Evolutionary conservation across 768 basidiomycete genomes (phyloP).

Genomic region (Symmetrospora coprosmae): DNA sequence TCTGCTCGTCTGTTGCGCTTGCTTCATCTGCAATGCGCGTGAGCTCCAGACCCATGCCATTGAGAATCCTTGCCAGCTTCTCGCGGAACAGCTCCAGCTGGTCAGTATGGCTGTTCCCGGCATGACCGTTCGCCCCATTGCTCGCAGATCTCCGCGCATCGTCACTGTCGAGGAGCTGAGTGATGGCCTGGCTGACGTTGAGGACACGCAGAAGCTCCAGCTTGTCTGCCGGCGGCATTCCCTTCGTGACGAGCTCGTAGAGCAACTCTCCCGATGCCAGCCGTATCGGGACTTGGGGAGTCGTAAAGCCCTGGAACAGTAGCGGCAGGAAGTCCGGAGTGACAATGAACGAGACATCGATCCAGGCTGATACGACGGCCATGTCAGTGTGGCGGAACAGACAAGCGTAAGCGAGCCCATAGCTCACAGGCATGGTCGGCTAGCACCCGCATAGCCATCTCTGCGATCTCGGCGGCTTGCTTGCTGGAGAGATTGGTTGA

Average conservation of each 20-base stretch:
- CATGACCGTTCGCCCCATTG: constrained; percentile 43
- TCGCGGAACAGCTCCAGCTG: constrained; percentile 81
- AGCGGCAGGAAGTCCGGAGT: constrained; percentile 75
- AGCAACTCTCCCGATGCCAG: constrained; percentile 68
- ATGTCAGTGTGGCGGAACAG: constrained; percentile 22
- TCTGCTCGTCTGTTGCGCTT: neutral
- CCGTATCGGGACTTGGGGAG: constrained; percentile 50
- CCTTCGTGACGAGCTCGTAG: constrained; percentile 73
- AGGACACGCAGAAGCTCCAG: constrained; percentile 78
- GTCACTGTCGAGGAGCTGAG: constrained; percentile 49
- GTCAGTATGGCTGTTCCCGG: constrained; percentile 46
- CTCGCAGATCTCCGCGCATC: constrained; percentile 47
- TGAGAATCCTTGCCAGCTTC: constrained; percentile 68
- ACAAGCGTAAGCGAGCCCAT: neutral
- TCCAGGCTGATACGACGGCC: constrained; percentile 57
- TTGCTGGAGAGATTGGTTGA: constrained; percentile 38
- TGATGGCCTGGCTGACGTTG: constrained; percentile 65
- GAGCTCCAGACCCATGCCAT: constrained; percentile 65
- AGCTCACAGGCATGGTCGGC: constrained; percentile 83
- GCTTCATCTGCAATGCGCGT: constrained; percentile 63
- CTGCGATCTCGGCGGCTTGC: constrained; percentile 53
- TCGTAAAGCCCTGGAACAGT: constrained; percentile 56
- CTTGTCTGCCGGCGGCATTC: constrained; percentile 77
- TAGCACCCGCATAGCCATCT: constrained; percentile 83
- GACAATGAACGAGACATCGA: constrained; percentile 90